These are phyloP conservation scores for Potentilla sterilis DNA, from an alignment of 306 rosid genomes.

Conservation along the genomic window DNA sequence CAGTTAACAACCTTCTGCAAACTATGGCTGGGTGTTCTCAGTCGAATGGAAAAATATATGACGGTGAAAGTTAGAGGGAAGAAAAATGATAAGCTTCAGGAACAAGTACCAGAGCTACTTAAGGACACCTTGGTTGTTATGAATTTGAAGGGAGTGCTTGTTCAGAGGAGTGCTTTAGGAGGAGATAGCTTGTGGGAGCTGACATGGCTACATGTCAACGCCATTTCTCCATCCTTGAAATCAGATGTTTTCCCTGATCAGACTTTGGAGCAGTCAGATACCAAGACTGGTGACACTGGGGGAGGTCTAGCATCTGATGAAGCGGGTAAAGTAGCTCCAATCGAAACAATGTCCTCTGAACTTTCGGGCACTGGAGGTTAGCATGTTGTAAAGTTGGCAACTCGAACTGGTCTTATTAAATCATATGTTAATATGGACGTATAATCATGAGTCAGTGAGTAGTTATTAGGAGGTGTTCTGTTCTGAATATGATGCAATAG, in stretches of 20 bases:
- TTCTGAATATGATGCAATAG: slow-evolving; percentile 34
- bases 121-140: slow-evolving; percentile 74
- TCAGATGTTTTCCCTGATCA: slow-evolving; percentile 87
- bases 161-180: slow-evolving; percentile 78
- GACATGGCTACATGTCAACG: slow-evolving; percentile 92
- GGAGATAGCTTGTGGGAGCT: slow-evolving; percentile 97
- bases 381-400: slow-evolving; percentile 24
- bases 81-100: slow-evolving; percentile 86
- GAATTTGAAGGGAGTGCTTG: slow-evolving; percentile 74
- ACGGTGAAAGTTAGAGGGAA: slow-evolving; percentile 83
- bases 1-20: slow-evolving; percentile 85
- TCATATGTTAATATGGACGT: slow-evolving; percentile 25
- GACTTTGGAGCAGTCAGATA: slow-evolving; percentile 46
- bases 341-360: slow-evolving; percentile 38
- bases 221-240: slow-evolving; percentile 76
- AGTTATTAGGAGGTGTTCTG: slow-evolving; percentile 34
- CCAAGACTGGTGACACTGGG: slow-evolving; percentile 41
- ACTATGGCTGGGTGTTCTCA: slow-evolving; percentile 91
- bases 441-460: slow-evolving; percentile 23
- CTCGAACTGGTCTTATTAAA: slow-evolving; percentile 27
- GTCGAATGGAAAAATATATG: slow-evolving; percentile 87
- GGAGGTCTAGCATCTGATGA: slow-evolving; percentile 48
- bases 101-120: slow-evolving; percentile 82
- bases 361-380: slow-evolving; percentile 49
- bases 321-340: slow-evolving; percentile 35